A percentile compares a stretch with the other conserved stretches of the same genome.
phyloP scores from a whole-genome alignment of 1,284 basidiomycete genomes.

The Leccinum subatratum region DNA sequence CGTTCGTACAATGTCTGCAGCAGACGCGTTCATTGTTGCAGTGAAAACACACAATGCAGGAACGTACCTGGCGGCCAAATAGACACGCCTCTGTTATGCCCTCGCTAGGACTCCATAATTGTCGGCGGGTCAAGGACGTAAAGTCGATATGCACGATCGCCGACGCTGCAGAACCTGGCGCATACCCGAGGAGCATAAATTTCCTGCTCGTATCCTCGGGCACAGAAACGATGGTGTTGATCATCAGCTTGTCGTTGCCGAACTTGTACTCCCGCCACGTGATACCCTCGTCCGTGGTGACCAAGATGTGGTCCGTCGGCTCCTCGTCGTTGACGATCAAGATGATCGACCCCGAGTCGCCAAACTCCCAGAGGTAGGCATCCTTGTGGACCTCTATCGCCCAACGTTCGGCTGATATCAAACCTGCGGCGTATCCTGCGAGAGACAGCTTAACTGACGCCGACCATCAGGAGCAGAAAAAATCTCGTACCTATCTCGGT shows the following conservation, averaged over 20 bases:
- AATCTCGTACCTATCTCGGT: constrained; percentile 59
- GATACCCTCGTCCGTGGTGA: constrained; percentile 83
- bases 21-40: constrained; percentile 3
- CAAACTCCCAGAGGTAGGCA: constrained; percentile 96
- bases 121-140: constrained; percentile 63
- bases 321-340: constrained; percentile 95
- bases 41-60: neutral
- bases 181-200: constrained; percentile 81
- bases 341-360: constrained; percentile 92
- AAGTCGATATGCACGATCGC: constrained; percentile 90
- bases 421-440: constrained; percentile 50
- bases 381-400: constrained; percentile 96
- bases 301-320: constrained; percentile 84
- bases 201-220: constrained; percentile 86
- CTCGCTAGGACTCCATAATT: constrained; percentile 88
- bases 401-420: constrained; percentile 67
- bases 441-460: constrained; percentile 3
- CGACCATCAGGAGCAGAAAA: neutral
- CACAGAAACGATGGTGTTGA: constrained; percentile 81
- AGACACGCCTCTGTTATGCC: constrained; percentile 72
- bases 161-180: constrained; percentile 46
- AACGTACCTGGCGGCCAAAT: constrained; percentile 75
- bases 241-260: constrained; percentile 66
- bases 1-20: constrained; percentile 81
- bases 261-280: constrained; percentile 89